Conservation (phyloP, 306 rosid species). For the Quercus alba region DNA sequence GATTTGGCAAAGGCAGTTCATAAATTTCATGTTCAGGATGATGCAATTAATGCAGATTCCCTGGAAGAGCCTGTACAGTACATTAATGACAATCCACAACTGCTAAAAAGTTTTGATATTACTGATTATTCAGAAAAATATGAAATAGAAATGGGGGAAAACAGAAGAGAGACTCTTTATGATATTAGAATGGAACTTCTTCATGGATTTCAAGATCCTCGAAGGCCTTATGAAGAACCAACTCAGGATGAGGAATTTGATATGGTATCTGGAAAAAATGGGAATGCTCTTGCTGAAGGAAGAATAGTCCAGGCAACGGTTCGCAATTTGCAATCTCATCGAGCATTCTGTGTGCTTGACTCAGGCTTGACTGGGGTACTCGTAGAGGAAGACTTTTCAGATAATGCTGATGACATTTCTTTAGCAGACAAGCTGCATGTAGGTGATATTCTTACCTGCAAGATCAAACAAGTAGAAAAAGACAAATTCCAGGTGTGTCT, state of each 20-base stretch:
- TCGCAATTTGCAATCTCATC: slow-evolving; percentile 29
- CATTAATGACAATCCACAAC: slow-evolving; percentile 34
- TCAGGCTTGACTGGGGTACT: slow-evolving; percentile 39
- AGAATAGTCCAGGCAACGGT: slow-evolving; percentile 42
- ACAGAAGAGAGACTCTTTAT: slow-evolving; percentile 27
- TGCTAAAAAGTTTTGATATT: slow-evolving; percentile 37
- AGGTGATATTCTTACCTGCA: slow-evolving; percentile 37
- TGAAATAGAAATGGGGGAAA: slow-evolving; percentile 30
- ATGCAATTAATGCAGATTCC: slow-evolving; percentile 20
- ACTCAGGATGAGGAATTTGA: slow-evolving; percentile 41
- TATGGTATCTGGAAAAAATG: slow-evolving; percentile 42
- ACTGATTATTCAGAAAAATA: slow-evolving; percentile 32
- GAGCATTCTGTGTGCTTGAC: slow-evolving; percentile 38
- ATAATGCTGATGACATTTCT: slow-evolving; percentile 28
- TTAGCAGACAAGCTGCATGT: slow-evolving; percentile 31
- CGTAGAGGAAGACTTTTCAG: slow-evolving; percentile 39
- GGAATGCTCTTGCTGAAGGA: slow-evolving; percentile 36
- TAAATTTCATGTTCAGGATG: neutral
- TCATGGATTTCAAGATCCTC: slow-evolving; percentile 47
- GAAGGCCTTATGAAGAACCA: slow-evolving; percentile 35
- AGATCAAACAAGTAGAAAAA: slow-evolving; percentile 36
- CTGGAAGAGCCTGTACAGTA: slow-evolving; percentile 27
- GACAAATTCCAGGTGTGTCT: slow-evolving; percentile 34
- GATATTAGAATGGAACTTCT: slow-evolving; percentile 44
- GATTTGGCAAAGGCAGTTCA: slow-evolving; percentile 41